Conservation (phyloP, 495 filamentous ascomycete genomes). For the Hypoxylon fragiforme region DNA sequence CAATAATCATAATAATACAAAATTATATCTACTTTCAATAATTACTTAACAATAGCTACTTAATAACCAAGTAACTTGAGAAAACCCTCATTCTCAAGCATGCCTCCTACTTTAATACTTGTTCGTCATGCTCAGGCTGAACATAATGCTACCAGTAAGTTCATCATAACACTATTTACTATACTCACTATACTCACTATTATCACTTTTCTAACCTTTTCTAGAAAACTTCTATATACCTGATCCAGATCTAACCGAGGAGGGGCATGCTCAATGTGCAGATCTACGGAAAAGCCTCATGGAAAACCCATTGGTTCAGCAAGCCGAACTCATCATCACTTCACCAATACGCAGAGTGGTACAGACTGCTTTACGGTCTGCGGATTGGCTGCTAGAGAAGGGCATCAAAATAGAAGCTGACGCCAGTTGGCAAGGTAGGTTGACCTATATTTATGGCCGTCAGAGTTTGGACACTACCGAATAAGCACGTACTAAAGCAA, state of each 20-base stretch:
- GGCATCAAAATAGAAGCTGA: conserved; percentile 57
- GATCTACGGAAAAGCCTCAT: conserved; percentile 50
- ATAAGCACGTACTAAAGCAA: conserved; percentile 3
- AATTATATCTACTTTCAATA: too few relatives aligned
- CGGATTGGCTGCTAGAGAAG: conserved; percentile 56
- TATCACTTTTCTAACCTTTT: conserved; percentile 24
- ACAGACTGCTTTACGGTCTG: conserved; percentile 55
- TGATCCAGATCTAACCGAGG: conserved; percentile 59
- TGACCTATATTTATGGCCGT: too few relatives aligned
- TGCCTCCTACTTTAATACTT: conserved; percentile 63
- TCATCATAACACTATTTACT: conserved; percentile 20
- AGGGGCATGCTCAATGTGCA: conserved; percentile 56
- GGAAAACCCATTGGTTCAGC: conserved; percentile 49
- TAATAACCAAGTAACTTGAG: too few relatives aligned
- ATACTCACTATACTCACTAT: background rate
- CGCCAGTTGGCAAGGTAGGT: conserved; percentile 55
- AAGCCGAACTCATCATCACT: conserved; percentile 59
- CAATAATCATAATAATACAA: too few relatives aligned
- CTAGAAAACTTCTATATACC: conserved; percentile 55
- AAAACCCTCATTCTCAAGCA: too few relatives aligned
- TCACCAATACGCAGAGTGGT: conserved; percentile 63
- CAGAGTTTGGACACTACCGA: too few relatives aligned
- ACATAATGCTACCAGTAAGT: conserved; percentile 55
- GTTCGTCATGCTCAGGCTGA: conserved; percentile 62
- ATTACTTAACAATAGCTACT: too few relatives aligned